Evolutionary conservation across 1,139 yeast species (phyloP), one percentile per base, ranked within the genome.

Genomic region (Kodamaea derodonti): DNA sequence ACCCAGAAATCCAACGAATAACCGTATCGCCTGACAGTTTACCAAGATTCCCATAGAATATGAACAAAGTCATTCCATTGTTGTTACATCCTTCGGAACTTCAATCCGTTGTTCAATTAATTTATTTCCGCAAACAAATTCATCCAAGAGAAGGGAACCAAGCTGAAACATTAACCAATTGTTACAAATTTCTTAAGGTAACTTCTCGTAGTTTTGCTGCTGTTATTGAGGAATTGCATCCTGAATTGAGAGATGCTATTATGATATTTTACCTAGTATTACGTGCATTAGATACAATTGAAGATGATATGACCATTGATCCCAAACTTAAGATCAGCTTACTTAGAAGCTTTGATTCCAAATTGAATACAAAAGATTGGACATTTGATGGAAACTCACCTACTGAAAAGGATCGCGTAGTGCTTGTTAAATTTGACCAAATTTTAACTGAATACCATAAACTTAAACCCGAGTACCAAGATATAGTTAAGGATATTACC

Each of bases 121-220:
- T 68, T 40, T 71, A 52, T 38, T 74, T 81, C 56, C 72, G 83
- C 53, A 60, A 75, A 40, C 69, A 78, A 2, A 51, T 75, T 24
- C 78, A 78, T 54, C 78, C 84, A 6, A 69, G 71, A 33, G 46
- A 64, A 5, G 39, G 62, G 4, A 51, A 50, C 4, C 78, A 69
- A 40, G 41, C 80, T 0, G 60, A 65, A 3, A 65, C 77, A 14
- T 63, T 84, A 45, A 63, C 59, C 41, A 67, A 79, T 59, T 87
- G 97, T 58, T 86, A 82, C 54, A 74, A 77, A 42, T 66, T 88
- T 38, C 68, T 92, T 42, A 65, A 66, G 27, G 43, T 62, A 42
- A 85, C 97, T 0, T 88, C 97, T 12, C 77, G 98, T 46, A 87
- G 97, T 5, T 92, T 92, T 58, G 90, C 85, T 12, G 85, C 95